Evolutionary conservation across 352 stramenopile genomes (phyloP).

Genomic region (Blastocystis hominis): DNA sequence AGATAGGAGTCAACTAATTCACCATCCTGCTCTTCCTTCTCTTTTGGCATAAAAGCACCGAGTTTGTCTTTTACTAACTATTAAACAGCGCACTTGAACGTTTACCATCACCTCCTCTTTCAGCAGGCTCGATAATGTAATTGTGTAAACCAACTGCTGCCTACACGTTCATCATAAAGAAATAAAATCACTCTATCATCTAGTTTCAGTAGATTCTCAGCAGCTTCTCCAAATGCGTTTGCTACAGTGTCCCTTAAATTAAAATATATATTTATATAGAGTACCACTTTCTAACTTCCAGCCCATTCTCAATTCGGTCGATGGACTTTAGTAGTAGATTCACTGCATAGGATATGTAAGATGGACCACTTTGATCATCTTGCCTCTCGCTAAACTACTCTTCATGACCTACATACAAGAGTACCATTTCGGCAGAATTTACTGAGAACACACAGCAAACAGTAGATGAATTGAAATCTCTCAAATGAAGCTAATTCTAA

Average conservation of each 20-base stretch:
- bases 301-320: neutral
- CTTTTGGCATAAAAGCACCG: constrained; percentile 26
- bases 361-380: constrained; percentile 6
- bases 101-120: neutral
- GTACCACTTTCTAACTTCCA: constrained; percentile 6
- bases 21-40: constrained; percentile 23
- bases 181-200: neutral
- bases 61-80: neutral
- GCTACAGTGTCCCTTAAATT: neutral
- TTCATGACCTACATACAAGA: neutral
- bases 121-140: neutral
- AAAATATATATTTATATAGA: neutral
- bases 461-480: too few species aligned
- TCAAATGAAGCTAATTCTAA: too few species aligned
- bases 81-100: neutral
- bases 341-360: constrained; percentile 10
- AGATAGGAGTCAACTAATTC: neutral
- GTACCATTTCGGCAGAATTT: neutral
- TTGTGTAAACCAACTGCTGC: neutral
- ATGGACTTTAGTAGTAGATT: constrained; percentile 23
- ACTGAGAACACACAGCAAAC: too few species aligned
- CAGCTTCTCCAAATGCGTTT: neutral
- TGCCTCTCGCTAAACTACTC: constrained; percentile 7
- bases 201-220: neutral
- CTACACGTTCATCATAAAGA: neutral